Evolutionary conservation across 2,329 filamentous ascomycete genomes (phyloP), one percentile per base, ranked within the genome.

Genomic region (Aspergillus neotritici): DNA sequence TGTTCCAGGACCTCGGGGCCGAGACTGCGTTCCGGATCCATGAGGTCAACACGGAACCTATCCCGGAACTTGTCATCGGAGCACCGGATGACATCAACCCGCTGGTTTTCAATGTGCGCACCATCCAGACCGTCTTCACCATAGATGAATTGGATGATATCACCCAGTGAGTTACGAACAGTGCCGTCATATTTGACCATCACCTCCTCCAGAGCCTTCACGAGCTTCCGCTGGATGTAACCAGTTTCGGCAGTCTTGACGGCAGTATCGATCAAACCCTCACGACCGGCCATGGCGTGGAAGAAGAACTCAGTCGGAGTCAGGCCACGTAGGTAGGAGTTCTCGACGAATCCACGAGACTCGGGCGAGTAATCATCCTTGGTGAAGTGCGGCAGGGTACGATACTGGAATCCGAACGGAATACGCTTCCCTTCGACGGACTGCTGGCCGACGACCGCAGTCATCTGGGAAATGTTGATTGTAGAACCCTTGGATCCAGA

Each of bases 391-490:
- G 93, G 93, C 46, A 98, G 73, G 0, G 93, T 95, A 40, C 93
- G 84, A 66, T 98, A 97, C 66, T 97, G 96, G 81, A 98, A 98
- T 15, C 94, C 93, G 62, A 96, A 98, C 1, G 93, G 93, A 73
- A 98, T 95, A 75, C 93, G 93, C 71, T 95, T 95, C 60, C 93
- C 94, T 72, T 98, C 93, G 7, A 98, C 89, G 52, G 94, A 94
- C 66, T 98, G 94, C 66, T 98, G 93, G 53, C 94, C 93, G 47
- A 99, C 94, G 52, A 97, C 80, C 17, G 93, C 93, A 50, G 90
- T 94, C 93, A 99, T 98, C 70, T 99, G 93, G 12, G 94, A 96
- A 58, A 99, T 97, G 67, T 99, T 99, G 76, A 98, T 97, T 10
- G 88, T 91, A 2, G 93, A 97, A 65, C 93, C 93, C 75, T 99